Evolutionary conservation across 2,329 filamentous ascomycete species (phyloP), one percentile per base, ranked within the genome.

Genomic region (Hypoxylon rubiginosum): DNA sequence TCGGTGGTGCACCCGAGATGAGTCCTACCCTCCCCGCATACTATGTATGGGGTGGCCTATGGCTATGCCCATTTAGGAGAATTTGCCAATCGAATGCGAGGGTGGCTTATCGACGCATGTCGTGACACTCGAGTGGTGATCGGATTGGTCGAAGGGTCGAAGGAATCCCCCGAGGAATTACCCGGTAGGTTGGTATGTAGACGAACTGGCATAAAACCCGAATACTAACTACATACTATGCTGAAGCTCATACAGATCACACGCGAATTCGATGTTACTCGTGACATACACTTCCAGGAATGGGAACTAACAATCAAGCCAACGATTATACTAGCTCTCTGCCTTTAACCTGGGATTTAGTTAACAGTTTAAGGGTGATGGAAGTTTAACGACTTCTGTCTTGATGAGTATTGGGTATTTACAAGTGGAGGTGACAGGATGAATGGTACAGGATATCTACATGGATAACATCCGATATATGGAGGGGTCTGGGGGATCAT

Each of bases 401-500:
- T 2, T 21, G 5, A 24, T 32, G n/a, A 28, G 13, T 50, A 39
- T n/a, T 8, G 19, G 32, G 9, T 68, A 63, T 63, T 36, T 66
- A 63, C 59, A 64, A 17, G 51, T 26, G 50, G 54, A 56, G 55
- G 39, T 41, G 30, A 24, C 21, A 24, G 21, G 21, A 24, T 24
- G 21, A 24, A 43, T 19, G 21, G 30, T 36, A 41, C 24, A 30
- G 45, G 56, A 62, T 57, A 52, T 66, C 52, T 68, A 66, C 56
- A 66, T 3, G 34, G 34, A 39, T n/a, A 15, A 39, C 15, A 39
- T 13, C 6, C 15, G 34, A 39, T 15, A n/a, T 39, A 39, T 17
- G 39, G 43, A 24, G 48, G 17, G 10, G 4, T 24, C 8, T 26
- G 26, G 10, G 43, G 19, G 55, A 54, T 41, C 10, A 9, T 39